Evolutionary conservation across 495 filamentous ascomycete species (phyloP).

Genomic region (Daldinia concentrica): DNA sequence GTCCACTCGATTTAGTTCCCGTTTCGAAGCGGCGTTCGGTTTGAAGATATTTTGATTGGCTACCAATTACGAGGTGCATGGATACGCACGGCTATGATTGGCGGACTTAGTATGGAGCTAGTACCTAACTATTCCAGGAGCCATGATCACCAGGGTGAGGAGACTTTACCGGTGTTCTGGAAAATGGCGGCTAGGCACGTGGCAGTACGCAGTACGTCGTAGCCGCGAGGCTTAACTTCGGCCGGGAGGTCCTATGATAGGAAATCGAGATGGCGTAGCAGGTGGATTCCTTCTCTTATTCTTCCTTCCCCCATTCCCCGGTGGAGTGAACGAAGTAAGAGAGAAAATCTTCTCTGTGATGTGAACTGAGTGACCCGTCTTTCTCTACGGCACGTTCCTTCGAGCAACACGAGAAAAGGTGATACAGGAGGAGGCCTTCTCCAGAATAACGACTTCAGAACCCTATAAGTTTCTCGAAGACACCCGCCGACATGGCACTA

Average conservation of each 20-base stretch:
- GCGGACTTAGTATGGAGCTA: constrained; percentile 24
- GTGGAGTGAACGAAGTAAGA: constrained; percentile 16
- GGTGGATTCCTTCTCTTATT: constrained; percentile 18
- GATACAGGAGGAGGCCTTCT: constrained; percentile 30
- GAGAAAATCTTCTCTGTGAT: constrained; percentile 5
- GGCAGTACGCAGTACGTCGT: constrained; percentile 25
- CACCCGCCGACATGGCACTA: constrained; percentile 28
- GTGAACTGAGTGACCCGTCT: constrained; percentile 11
- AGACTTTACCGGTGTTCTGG: constrained; percentile 12
- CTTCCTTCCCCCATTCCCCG: constrained; percentile 25
- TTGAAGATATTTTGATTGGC: constrained; percentile 21
- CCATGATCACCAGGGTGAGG: constrained; percentile 15
- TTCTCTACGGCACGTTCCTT: constrained; percentile 8
- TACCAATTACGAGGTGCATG: constrained; percentile 36
- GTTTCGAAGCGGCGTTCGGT: constrained; percentile 22
- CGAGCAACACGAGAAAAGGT: constrained; percentile 12
- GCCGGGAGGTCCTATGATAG: constrained; percentile 24
- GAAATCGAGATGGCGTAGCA: constrained; percentile 31
- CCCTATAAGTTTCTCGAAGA: constrained; percentile 26
- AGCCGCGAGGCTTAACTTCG: constrained; percentile 24
- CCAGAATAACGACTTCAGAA: neutral
- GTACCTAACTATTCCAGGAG: constrained; percentile 29
- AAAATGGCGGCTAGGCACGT: constrained; percentile 7
- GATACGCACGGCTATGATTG: constrained; percentile 20
- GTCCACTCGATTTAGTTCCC: constrained; percentile 13